Evolutionary conservation across 371 early-diverging fungal genomes (phyloP).

Genomic region (Mucor piriformis): DNA sequence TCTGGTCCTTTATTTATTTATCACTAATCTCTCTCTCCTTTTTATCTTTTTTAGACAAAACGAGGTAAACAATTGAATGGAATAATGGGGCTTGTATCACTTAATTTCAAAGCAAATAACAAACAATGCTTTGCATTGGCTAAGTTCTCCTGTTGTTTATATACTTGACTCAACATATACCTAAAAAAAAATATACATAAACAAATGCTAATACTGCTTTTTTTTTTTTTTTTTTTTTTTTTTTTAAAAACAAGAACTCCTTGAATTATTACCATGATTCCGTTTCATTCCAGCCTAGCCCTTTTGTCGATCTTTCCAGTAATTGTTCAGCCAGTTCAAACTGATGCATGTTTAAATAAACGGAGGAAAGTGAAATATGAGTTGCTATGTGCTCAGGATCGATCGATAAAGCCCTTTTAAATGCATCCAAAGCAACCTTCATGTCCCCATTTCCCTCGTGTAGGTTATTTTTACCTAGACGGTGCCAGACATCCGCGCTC

Average conservation of each 20-base stretch:
- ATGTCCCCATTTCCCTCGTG: neutral
- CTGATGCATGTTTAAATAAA: constrained; percentile 22
- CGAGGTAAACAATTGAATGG: constrained; percentile 28
- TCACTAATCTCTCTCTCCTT: neutral
- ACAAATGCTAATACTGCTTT: neutral
- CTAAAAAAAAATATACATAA: constrained; percentile 11
- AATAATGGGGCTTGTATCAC: constrained; percentile 30
- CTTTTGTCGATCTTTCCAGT: constrained; percentile 33
- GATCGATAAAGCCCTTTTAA: constrained; percentile 35
- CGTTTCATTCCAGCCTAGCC: constrained; percentile 39
- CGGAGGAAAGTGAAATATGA: constrained; percentile 27
- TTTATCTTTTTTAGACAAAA: constrained; percentile 24
- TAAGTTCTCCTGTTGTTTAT: constrained; percentile 26
- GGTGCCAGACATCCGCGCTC: constrained; percentile 24
- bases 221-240: neutral
- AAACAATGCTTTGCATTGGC: constrained; percentile 38
- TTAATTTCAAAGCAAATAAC: constrained; percentile 38
- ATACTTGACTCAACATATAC: constrained; percentile 32
- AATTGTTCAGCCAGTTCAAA: constrained; percentile 39
- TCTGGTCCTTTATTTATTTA: too few species aligned
- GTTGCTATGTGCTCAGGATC: constrained; percentile 37
- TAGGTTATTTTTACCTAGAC: constrained; percentile 4
- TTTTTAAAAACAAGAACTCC: too few species aligned
- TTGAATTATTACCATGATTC: constrained; percentile 48
- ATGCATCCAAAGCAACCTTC: constrained; percentile 36